A percentile compares a stretch with the other conserved stretches of the same genome.
These are phyloP conservation scores for Pleurotus tuoliensis DNA, from an alignment of 768 basidiomycete genomes.

Conservation along the genomic window DNA sequence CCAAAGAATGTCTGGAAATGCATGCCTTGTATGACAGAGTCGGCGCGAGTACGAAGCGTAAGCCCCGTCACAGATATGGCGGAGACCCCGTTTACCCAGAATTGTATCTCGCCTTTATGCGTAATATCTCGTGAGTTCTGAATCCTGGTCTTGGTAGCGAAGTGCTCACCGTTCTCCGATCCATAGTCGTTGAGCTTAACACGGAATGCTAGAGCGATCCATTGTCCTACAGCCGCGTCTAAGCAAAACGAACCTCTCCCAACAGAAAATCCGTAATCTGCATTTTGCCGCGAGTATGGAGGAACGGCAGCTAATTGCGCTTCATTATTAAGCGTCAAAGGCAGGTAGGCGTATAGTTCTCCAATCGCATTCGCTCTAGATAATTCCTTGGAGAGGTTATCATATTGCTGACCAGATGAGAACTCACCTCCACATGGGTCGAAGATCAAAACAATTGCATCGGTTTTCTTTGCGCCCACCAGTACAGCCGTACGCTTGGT, in stretches of 20 bases:
- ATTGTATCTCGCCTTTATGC: slow-evolving; percentile 54
- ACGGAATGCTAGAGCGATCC: slow-evolving; percentile 64
- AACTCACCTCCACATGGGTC: slow-evolving; percentile 72
- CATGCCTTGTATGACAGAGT: slow-evolving; percentile 57
- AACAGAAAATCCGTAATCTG: slow-evolving; percentile 62
- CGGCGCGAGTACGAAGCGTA: slow-evolving; percentile 35
- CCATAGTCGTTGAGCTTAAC: slow-evolving; percentile 66
- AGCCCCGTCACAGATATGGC: slow-evolving; percentile 51
- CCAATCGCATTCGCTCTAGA: slow-evolving; percentile 46
- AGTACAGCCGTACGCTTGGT: slow-evolving; percentile 58
- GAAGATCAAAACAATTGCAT: slow-evolving; percentile 63
- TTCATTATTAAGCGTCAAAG: slow-evolving; percentile 43
- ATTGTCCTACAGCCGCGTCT: slow-evolving; percentile 44
- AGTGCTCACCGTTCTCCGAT: slow-evolving; percentile 45
- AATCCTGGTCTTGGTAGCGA: not conserved
- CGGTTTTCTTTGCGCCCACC: slow-evolving; percentile 63
- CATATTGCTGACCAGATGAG: not conserved
- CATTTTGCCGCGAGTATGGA: slow-evolving; percentile 43
- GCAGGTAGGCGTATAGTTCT: slow-evolving; percentile 71
- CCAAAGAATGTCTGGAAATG: slow-evolving; percentile 54
- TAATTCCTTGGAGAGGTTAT: not conserved
- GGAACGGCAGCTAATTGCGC: slow-evolving; percentile 42
- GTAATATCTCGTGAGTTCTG: not conserved
- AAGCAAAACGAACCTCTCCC: slow-evolving; percentile 63
- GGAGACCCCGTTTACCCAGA: slow-evolving; percentile 59